A percentile compares a stretch with the other conserved stretches of the same genome.
Evolutionary conservation across 257 asterid genomes (phyloP).

Genomic region (Jaltomata sinuosa): DNA sequence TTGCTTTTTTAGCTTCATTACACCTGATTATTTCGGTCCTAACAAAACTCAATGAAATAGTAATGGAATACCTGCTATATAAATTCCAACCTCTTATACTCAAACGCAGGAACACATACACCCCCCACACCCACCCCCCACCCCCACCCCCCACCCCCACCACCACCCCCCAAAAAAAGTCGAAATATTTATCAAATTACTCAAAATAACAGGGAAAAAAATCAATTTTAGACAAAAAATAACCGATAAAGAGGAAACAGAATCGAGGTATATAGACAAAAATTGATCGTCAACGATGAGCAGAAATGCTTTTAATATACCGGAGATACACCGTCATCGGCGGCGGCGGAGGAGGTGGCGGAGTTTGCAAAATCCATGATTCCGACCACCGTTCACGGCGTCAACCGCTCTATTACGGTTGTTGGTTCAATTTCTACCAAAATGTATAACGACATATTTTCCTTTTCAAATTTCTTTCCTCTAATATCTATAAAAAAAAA

Average conservation of each 20-base stretch:
- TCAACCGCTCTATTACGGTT: not conserved
- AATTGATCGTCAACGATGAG: not conserved
- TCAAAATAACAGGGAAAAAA: not conserved
- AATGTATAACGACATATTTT: not conserved
- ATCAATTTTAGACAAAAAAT: not conserved
- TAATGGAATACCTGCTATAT: not conserved
- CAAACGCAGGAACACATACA: not conserved
- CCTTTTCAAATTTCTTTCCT: not conserved
- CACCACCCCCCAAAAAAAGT: too few species aligned
- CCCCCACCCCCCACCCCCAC: not conserved
- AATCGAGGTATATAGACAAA: not conserved
- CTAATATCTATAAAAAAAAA: not conserved
- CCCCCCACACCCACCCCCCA: too few species aligned
- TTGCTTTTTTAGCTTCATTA: too few species aligned
- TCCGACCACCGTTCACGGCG: constrained; percentile 4
- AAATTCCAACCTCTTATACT: not conserved
- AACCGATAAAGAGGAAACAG: not conserved
- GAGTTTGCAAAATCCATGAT: constrained; percentile 14
- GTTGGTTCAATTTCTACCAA: not conserved
- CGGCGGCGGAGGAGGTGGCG: constrained; percentile 1
- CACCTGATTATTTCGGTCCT: too few species aligned
- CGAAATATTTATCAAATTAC: not conserved
- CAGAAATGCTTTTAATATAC: not conserved
- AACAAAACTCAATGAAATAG: too few species aligned
- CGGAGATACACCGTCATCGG: constrained; percentile 13